phyloP scores from a whole-genome alignment of 2,329 filamentous ascomycete species.

The Aspergillus unguis region DNA sequence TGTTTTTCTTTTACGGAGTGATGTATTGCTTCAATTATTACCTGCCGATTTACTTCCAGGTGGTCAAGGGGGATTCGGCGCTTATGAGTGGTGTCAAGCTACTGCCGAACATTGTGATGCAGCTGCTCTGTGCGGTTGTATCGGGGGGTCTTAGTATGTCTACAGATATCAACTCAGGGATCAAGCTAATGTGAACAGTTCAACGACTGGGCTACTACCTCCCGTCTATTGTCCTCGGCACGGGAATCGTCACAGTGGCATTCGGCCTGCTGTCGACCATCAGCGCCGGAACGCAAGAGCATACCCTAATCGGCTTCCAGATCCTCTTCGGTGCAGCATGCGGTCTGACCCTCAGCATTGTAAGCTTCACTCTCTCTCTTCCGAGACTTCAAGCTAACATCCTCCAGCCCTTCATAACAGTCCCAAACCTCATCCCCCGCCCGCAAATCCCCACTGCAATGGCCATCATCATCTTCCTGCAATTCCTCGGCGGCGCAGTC shows the following conservation, averaged over 20 bases:
- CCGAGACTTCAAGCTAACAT: background rate
- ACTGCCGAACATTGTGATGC: slow-evolving; percentile 28
- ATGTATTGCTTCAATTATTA: slow-evolving; percentile 41
- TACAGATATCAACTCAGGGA: background rate
- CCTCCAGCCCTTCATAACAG: background rate
- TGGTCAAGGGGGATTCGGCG: slow-evolving; percentile 29
- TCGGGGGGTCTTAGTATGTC: background rate
- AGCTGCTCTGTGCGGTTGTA: background rate
- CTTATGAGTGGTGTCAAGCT: slow-evolving; percentile 27
- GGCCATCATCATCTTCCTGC: background rate
- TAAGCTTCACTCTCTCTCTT: background rate
- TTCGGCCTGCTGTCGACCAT: background rate
- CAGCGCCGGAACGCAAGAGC: background rate
- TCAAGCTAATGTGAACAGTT: background rate
- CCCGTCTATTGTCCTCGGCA: background rate
- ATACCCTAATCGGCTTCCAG: background rate
- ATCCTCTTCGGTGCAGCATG: background rate
- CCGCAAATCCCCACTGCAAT: background rate
- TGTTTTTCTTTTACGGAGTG: slow-evolving; percentile 31
- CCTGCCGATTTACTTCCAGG: slow-evolving; percentile 51
- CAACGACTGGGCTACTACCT: background rate
- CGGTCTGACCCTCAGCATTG: background rate
- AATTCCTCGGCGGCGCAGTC: background rate
- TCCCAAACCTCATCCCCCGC: background rate
- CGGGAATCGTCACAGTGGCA: background rate